Evolutionary conservation across 2,329 filamentous ascomycete species (phyloP), one percentile per base, ranked within the genome.

Genomic region (Pezicula carpinea): DNA sequence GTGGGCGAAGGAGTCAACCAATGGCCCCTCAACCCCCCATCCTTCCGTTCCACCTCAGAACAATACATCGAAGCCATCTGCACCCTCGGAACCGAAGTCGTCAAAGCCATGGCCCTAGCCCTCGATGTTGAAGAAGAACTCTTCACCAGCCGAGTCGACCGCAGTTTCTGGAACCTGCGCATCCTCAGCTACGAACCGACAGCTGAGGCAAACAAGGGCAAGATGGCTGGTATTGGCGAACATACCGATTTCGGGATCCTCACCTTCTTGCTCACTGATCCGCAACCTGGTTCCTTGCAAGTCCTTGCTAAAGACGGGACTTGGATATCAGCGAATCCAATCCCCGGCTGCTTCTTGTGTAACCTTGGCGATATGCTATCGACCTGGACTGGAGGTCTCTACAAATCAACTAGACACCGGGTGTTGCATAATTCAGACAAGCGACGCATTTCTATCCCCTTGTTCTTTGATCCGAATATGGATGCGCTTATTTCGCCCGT

Each of bases 231-330:
- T 6, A 54, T 52, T 17, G 42, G 45, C 35, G 43, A 54, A 29
- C 50, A 52, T 21, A 52, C 47, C 11, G 50, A 54, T 44, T 54
- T 54, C 41, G 52, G 52, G 10, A 52, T 54, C 44, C 39, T 54
- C 13, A 54, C 52, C 2, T 43, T 54, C 29, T 50, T 52, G 31
- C 38, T 54, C 14, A 50, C 52, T 11, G 52, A 54, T 40, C 40
- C 47, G 5, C 39, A 46, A 17, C 40, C 45, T 26, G 34, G 48
- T n/a, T 54, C 52, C 17, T 33, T 54, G 7, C 52, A 52, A 23
- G 52, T 54, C 6, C 42, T 38, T 5, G 39, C 43, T 3, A 52
- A 54, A 35, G 26, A 46, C 23, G 50, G 50, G 3, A 38, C 44
- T 14, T 54, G 52, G 52, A 46, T 52, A 15, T n/a, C 44, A 11